Base-by-base conservation (phyloP, 2,329 filamentous ascomycete species). In the Podosphaera aphanis region DNA sequence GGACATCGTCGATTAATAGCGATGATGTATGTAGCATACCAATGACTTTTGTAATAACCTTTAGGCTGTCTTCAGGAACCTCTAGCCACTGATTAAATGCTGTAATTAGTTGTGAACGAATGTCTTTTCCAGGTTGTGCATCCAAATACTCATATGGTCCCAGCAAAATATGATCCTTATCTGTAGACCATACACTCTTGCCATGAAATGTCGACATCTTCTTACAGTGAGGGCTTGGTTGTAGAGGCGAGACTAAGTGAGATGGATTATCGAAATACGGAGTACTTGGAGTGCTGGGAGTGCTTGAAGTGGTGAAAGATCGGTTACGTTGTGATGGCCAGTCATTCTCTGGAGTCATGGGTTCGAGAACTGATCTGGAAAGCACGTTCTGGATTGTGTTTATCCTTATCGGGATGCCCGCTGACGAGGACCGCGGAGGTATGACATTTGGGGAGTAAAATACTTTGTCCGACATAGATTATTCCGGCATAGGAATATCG, bases 21-120 rank as follows among this genome's bases (percentile, higher is more conserved):
- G 81, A 86, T 2, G 83, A 77, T 35, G 83, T 88, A 62, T 92
- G 83, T 41, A 92, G 69, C 81, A 88, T 88, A 54, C 78, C 79
- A 10, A 92, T 74, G 3, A 85, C 81, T 49, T 73, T 74, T 23
- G 79, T 86, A 56, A 92, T 88, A 49, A 85, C 67, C 37, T 73
- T 71, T 47, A 92, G 68, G 52, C 73, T 75, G 48, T 74, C 69
- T 7, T 68, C 60, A 0, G 83, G 83, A 18, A 92, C 82, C 47
- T 80, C 68, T 15, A 92, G 66, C 77, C 79, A 86, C 44, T 70
- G 69, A 58, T 92, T 84, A 67, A 92, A 92, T 38, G 83, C 79
- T 38, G 69, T 71, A 56, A 92, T 84, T 55, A 88, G 68, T 63
- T 83, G 78, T 40, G 77, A 71, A 52, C 85, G 76, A 57, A 93